phyloP scores from a whole-genome alignment of 331 rosid genomes.

The Quercus phellos region DNA sequence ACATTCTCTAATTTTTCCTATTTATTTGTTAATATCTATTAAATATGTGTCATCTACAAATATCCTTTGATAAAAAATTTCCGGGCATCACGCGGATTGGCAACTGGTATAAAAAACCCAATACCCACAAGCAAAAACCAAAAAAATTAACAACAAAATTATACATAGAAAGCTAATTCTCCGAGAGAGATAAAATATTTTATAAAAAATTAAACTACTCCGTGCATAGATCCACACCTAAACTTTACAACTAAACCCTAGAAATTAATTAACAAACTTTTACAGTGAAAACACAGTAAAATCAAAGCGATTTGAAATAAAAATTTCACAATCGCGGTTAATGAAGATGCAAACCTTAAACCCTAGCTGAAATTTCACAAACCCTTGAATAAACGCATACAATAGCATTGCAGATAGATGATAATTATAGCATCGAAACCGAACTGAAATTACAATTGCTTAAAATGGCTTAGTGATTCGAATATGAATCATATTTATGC shows the following conservation, averaged over 20 bases:
- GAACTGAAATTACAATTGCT: not conserved
- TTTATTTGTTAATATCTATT: too few species aligned
- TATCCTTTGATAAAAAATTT: not conserved
- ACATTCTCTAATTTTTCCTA: too few species aligned
- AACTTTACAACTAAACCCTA: not conserved
- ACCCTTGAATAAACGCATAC: slow-evolving; percentile 2
- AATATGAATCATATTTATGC: not conserved
- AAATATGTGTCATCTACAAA: too few species aligned
- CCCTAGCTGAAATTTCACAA: slow-evolving; percentile 41
- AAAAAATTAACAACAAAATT: not conserved
- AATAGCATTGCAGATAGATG: not conserved
- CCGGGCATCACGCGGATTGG: too few species aligned
- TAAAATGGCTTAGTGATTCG: not conserved
- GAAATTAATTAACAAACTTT: not conserved
- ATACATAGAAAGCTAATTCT: not conserved
- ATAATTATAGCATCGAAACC: not conserved
- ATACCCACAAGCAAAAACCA: not conserved
- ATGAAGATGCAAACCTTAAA: slow-evolving; percentile 31
- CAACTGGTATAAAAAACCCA: not conserved
- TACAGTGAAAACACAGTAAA: too few species aligned
- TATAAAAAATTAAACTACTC: not conserved
- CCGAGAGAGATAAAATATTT: not conserved
- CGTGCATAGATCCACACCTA: not conserved
- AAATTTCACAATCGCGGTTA: not conserved
- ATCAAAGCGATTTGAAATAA: not conserved